A percentile compares a stretch with the other conserved stretches of the same genome.
phyloP scores from a whole-genome alignment of 208 protist species.

The Trypanosoma congolense region DNA sequence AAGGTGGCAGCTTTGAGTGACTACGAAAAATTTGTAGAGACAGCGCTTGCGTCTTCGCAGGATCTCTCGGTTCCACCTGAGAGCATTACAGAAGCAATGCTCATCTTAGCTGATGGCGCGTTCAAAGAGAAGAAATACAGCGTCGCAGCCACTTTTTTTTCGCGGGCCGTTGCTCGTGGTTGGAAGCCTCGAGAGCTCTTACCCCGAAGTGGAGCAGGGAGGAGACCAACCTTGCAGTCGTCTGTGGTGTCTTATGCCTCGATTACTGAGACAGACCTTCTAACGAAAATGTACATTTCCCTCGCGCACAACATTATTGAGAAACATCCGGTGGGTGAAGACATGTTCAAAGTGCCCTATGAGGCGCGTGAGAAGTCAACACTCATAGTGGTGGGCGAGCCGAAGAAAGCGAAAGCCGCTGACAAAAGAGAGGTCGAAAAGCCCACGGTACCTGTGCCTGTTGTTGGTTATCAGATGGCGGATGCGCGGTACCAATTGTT shows the following conservation, averaged over 20 bases:
- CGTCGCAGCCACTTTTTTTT: constrained; percentile 62
- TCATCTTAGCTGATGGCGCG: constrained; percentile 77
- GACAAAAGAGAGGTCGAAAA: constrained; percentile 60
- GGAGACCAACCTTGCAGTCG: neutral
- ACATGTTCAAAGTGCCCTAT: constrained; percentile 79
- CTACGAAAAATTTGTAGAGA: constrained; percentile 49
- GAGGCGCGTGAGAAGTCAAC: constrained; percentile 45
- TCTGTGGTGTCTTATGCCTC: neutral
- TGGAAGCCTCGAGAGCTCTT: constrained; percentile 46
- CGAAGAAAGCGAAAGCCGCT: constrained; percentile 23
- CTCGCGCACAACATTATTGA: constrained; percentile 63
- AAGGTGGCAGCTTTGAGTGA: constrained; percentile 45
- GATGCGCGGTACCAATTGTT: constrained; percentile 62
- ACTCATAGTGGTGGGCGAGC: constrained; percentile 6
- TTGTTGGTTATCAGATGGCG: constrained; percentile 62
- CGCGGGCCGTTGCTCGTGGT: constrained; percentile 59
- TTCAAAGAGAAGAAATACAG: constrained; percentile 46
- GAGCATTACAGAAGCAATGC: constrained; percentile 66
- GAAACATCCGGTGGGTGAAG: constrained; percentile 42
- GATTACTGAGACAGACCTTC: constrained; percentile 28
- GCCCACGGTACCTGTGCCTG: constrained; percentile 41
- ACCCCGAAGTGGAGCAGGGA: neutral
- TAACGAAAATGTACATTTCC: constrained; percentile 69
- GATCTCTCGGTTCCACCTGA: constrained; percentile 18
- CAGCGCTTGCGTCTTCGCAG: constrained; percentile 12